phyloP scores from a whole-genome alignment of 495 filamentous ascomycete genomes.

The Xylaria grammica region DNA sequence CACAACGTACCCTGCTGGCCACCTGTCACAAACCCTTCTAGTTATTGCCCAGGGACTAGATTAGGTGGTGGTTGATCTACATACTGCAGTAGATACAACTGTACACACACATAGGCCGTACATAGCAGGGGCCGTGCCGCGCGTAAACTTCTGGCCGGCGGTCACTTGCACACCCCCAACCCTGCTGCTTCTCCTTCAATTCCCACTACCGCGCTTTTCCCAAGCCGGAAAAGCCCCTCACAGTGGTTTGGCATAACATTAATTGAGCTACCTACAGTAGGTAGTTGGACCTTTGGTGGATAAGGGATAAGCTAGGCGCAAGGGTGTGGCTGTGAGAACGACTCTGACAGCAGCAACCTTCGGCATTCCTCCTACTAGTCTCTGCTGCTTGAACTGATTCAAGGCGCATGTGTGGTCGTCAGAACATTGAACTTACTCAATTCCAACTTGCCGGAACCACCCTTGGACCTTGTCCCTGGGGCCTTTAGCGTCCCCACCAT shows the following conservation, averaged over 20 bases:
- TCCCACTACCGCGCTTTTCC: not conserved
- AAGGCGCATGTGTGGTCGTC: constrained; percentile 11
- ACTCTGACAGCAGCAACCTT: not conserved
- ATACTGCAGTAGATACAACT: not conserved
- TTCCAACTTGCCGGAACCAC: constrained; percentile 35
- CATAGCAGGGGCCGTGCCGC: not conserved
- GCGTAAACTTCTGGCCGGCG: constrained; percentile 1
- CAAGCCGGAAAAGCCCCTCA: constrained; percentile 9
- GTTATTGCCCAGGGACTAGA: not conserved
- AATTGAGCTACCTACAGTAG: not conserved
- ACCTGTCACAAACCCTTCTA: not conserved
- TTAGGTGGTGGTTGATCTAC: not conserved
- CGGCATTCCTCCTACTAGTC: not conserved
- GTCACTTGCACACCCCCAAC: not conserved
- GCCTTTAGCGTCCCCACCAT: constrained; percentile 37
- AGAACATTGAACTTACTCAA: constrained; percentile 13
- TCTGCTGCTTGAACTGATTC: not conserved
- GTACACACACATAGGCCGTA: constrained; percentile 11
- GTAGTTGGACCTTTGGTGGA: not conserved
- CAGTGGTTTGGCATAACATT: constrained; percentile 11
- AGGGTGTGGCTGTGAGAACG: not conserved
- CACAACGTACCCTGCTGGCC: constrained; percentile 1
- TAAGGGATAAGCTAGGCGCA: not conserved
- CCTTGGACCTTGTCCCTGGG: constrained; percentile 28
- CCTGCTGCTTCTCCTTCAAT: not conserved